Base-by-base conservation (phyloP, 208 protist species). In the Crithidia bombi region DNA sequence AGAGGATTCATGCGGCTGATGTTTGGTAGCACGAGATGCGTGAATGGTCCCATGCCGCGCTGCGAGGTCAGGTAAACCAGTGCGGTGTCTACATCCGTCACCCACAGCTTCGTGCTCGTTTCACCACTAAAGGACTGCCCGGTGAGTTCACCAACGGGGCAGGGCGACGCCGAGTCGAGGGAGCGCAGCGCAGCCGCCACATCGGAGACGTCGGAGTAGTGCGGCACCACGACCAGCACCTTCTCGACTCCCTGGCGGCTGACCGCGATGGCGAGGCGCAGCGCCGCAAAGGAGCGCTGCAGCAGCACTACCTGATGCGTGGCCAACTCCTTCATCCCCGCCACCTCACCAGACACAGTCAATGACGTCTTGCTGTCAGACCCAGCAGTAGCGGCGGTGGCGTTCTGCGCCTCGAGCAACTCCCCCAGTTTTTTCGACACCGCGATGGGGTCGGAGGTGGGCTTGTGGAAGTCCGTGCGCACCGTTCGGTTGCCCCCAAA, bases 191-290 rank as follows among this genome's bases (percentile, higher is more conserved):
- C 67, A 5, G 63, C 67, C 11, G 84, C 89, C 44, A 83, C 83
- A 26, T 64, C 49, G 25, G 77, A 71, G 14, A 95, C 85, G 39
- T 95, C 86, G 69, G 81, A 86, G 75, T 89, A 92, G 46, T 82
- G 79, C 11, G 92, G 79, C 19, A 96, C 87, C 23, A 96, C 89
- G 38, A 96, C 86, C 21, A 96, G 85, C 35, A 94, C 84, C 56
- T 83, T 88, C 32, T 73, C 55, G 36, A 57, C 65, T 55, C 26
- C 33, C 59, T 58, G 57, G 12, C 30, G 65, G 30, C 52, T 75
- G 33, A 90, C 52, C 38, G 73, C 71, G 12, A 79, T 65, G 19
- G 86, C 86, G 21, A 94, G 64, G 38, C 52, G 59, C 50, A 96
- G 74, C 12, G 83, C 72, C 0, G 81, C 69, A 41, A 83, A 80